A percentile compares a stretch with the other conserved stretches of the same genome.
phyloP scores from a whole-genome alignment of 176 grass and related monocot genomes.

The Juncus effusus region DNA sequence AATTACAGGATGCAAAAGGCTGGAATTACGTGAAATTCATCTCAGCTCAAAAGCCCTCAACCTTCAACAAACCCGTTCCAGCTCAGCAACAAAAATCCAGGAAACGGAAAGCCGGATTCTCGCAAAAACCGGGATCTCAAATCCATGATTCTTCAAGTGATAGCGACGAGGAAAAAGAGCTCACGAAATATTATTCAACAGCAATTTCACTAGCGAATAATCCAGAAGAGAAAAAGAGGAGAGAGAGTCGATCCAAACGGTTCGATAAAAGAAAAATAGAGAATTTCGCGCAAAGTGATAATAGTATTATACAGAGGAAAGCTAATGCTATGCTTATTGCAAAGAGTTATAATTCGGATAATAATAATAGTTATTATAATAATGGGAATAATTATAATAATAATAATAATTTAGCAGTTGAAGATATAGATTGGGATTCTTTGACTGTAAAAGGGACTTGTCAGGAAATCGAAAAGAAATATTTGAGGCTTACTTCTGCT shows the following conservation, averaged over 20 bases:
- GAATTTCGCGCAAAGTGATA: conserved; percentile 41
- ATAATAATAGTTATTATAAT: conserved; percentile 27
- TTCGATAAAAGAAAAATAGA: conserved; percentile 68
- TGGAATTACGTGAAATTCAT: conserved; percentile 49
- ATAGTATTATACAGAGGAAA: conserved; percentile 47
- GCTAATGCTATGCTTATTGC: conserved; percentile 47
- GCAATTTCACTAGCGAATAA: conserved; percentile 64
- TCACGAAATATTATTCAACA: conserved; percentile 75
- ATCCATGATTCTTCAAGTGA: conserved; percentile 73
- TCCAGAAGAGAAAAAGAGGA: conserved; percentile 82
- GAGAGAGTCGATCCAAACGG: conserved; percentile 88
- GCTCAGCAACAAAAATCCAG: conserved; percentile 54
- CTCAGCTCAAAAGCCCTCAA: conserved; percentile 35
- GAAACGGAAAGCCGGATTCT: conserved; percentile 10
- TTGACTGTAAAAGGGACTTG: conserved; percentile 90
- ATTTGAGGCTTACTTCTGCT: conserved; percentile 84
- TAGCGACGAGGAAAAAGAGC: conserved; percentile 72
- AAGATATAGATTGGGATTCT: conserved; percentile 96
- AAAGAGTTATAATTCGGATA: conserved; percentile 42
- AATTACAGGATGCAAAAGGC: conserved; percentile 22
- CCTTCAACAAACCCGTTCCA: conserved; percentile 47
- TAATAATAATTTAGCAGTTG: conserved; percentile 56
- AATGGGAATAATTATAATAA: conserved; percentile 26
- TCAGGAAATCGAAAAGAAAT: conserved; percentile 85
- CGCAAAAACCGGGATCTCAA: conserved; percentile 31